Base-by-base conservation (phyloP, 1,139 yeast species). In the Diutina siamensis region DNA sequence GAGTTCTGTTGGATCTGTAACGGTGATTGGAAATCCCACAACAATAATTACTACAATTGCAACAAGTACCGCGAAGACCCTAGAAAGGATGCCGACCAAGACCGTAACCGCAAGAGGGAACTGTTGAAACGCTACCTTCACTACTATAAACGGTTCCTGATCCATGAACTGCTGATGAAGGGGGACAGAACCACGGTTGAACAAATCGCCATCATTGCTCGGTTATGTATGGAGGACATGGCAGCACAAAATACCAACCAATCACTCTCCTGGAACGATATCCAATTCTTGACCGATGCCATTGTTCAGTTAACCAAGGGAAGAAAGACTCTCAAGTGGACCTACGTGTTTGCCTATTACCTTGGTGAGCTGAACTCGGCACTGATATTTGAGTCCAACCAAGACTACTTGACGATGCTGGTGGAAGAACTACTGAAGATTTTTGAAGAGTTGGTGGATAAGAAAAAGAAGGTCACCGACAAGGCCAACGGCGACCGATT, bases 1-100 rank as follows among this genome's bases (percentile, higher is more conserved):
- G 86, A 89, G 57, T 92, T 88, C 59, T 92, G 99, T 60, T 92
- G 99, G 99, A 80, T 88, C 45, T 92, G 99, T 61, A 61, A 78
- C 53, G 82, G 81, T 7, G 72, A 68, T 32, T 94, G 98, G 98
- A 56, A 59, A 1, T 65, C 64, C n/a, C 98, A 92, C 62, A 80
- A 79, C 1, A 68, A 71, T 34, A 66, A 72, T 45, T 80, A 65
- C 61, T 31, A 31, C 12, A 76, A 79, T 48, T 92, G 97, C 59
- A 76, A 76, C 49, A 64, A 78, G 48, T 83, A 67, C 57, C 42
- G 42, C 7, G 42, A 22, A n/a, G 71, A 74, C 46, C 77, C 58
- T 32, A 68, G 67, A 28, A 59, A 55, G 35, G 65, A 61, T 44
- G 67, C 61, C 32, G 60, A 52, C 45, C 59, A 65, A 54, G 56